Base-by-base conservation (phyloP, 225 moss, liverwort and hornwort genomes). In the Rhytidiadelphus loreus region DNA sequence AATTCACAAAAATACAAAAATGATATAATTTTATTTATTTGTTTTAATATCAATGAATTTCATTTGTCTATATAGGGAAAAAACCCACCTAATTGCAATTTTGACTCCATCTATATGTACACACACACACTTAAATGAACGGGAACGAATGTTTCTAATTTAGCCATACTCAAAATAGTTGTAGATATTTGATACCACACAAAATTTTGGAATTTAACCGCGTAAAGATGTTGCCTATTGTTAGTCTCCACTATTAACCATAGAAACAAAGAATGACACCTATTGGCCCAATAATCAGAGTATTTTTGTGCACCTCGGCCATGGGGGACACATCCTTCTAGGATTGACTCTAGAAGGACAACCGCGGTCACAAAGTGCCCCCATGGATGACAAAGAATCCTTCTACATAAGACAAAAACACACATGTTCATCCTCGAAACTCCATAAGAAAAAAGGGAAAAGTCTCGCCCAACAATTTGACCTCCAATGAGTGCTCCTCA, bases 311-410 rank as follows among this genome's bases (percentile, higher is more conserved):
- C 30, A 29, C 18, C 3, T 48, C 12, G 20, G 20, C 48, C 4
- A 32, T 4, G 0, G 9, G 4, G 2, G 12, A 2, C 3, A 2
- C 74, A 32, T 48, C 19, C 20, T 48, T 32, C 18, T 0, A 73
- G 11, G 2, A 1, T 73, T 68, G 7, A 44, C 4, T 3, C 7
- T 18, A 48, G 30, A 30, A 46, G 0, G 4, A 73, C 1, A 0
- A n/a, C 7, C 2, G 1, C 0, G 0, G 0, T 48, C 20, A 48
- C 48, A 4, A 48, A 46, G 0, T 46, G 1, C 1, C 13, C 13
- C 5, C 0, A 21, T 13, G 8, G 5, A 75, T 50, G 13, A 50
- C 50, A 75, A 20, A 21, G 8, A 50, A 52, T 75, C 50, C 2
- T 75, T 50, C 22, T 5, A 21, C 3, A 2, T 13, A 50, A 48